These are phyloP conservation scores for Xerocomellus intermedius DNA, from an alignment of 768 basidiomycete genomes.

Conservation along the genomic window DNA sequence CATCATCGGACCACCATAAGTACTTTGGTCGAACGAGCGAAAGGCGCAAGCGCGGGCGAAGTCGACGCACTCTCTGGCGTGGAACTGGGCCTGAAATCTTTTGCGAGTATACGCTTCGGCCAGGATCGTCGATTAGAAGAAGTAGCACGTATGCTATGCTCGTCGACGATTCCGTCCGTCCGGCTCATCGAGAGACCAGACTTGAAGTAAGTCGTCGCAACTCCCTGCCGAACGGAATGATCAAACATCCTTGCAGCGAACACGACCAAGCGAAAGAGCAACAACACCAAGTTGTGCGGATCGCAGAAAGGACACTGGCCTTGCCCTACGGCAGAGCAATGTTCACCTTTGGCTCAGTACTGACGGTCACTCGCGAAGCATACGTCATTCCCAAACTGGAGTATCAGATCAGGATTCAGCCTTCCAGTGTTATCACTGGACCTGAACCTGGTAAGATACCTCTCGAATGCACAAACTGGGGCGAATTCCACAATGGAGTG, in stretches of 20 bases:
- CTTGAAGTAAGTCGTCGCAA: slow-evolving; percentile 50
- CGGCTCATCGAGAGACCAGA: slow-evolving; percentile 65
- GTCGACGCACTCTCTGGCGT: slow-evolving; percentile 63
- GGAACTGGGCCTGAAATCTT: slow-evolving; percentile 68
- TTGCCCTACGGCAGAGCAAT: slow-evolving; percentile 87
- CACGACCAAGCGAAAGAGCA: slow-evolving; percentile 86
- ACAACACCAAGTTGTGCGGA: slow-evolving; percentile 73
- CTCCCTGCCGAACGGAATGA: neutral
- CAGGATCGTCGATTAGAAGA: slow-evolving; percentile 90
- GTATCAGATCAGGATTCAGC: slow-evolving; percentile 70
- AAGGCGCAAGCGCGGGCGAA: slow-evolving; percentile 51
- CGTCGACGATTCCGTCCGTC: slow-evolving; percentile 68
- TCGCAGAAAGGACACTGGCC: slow-evolving; percentile 87
- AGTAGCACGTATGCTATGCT: slow-evolving; percentile 87
- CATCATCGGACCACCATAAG: slow-evolving; percentile 51
- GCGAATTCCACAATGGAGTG: slow-evolving; percentile 98
- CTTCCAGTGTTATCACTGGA: slow-evolving; percentile 59
- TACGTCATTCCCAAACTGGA: slow-evolving; percentile 80
- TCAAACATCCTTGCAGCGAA: slow-evolving; percentile 53
- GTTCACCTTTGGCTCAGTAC: slow-evolving; percentile 86
- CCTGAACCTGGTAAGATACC: slow-evolving; percentile 75
- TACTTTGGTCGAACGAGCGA: slow-evolving; percentile 50
- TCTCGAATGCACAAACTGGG: slow-evolving; percentile 78
- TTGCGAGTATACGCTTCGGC: slow-evolving; percentile 83
- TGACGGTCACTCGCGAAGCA: slow-evolving; percentile 72